These are phyloP conservation scores for Penicillium robsamsonii DNA, from an alignment of 495 filamentous ascomycete genomes.

Conservation along the genomic window DNA sequence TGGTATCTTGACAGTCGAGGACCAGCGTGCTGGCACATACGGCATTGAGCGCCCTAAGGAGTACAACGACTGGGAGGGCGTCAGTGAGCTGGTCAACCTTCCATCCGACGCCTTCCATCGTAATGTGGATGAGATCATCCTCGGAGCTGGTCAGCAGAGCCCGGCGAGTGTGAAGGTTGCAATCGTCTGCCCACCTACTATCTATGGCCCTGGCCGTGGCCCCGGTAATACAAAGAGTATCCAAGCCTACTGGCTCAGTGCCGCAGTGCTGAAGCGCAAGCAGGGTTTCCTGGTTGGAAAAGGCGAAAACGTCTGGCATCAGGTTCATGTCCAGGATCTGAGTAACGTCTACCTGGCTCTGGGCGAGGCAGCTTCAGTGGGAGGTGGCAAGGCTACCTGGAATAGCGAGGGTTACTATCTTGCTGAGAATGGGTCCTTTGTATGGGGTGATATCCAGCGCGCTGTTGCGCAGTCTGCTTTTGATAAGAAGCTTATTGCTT, in stretches of 20 bases:
- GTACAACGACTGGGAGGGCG: conserved; percentile 58
- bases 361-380: conserved; percentile 60
- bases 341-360: conserved; percentile 62
- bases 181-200: conserved; percentile 74
- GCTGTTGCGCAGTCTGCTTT: conserved; percentile 59
- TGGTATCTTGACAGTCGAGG: conserved; percentile 55
- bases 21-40: conserved; percentile 48
- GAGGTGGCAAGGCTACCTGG: conserved; percentile 66
- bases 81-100: conserved; percentile 55
- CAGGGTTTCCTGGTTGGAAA: conserved; percentile 61
- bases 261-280: conserved; percentile 56
- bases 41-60: conserved; percentile 55
- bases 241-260: conserved; percentile 61
- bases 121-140: conserved; percentile 60
- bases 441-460: conserved; percentile 66
- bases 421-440: conserved; percentile 65
- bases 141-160: conserved; percentile 39
- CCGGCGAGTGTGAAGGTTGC: conserved; percentile 59
- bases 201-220: conserved; percentile 74
- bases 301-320: conserved; percentile 69
- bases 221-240: conserved; percentile 64
- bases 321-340: conserved; percentile 73
- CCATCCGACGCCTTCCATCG: conserved; percentile 57
- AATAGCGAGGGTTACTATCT: conserved; percentile 73
- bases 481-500: conserved; percentile 61